Conservation (phyloP, 768 basidiomycete species). For the Sporobolomyces roseus region DNA sequence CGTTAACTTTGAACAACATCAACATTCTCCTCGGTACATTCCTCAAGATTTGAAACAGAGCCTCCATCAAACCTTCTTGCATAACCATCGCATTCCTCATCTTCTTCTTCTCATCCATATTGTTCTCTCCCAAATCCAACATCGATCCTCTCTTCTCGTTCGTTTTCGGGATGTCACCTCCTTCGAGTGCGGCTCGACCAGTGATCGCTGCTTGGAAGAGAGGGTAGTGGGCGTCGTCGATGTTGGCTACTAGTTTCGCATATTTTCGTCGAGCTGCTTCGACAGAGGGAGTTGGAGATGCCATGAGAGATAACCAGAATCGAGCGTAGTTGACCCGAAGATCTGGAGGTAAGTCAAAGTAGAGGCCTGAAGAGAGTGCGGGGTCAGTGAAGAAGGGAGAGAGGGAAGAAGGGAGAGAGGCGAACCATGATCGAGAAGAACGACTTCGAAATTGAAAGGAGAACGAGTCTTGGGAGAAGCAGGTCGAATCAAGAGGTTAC, state of each 20-base stretch:
- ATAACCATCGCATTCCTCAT: constrained; percentile 77
- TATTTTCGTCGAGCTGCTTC: constrained; percentile 73
- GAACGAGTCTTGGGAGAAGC: constrained; percentile 62
- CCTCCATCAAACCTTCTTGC: constrained; percentile 73
- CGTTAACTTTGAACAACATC: constrained; percentile 52
- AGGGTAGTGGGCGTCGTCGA: constrained; percentile 66
- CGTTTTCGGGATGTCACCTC: constrained; percentile 48
- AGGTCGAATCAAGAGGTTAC: constrained; percentile 85
- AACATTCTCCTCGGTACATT: constrained; percentile 66
- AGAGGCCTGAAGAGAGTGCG: constrained; percentile 54
- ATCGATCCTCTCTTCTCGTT: constrained; percentile 58
- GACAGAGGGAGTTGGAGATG: constrained; percentile 62
- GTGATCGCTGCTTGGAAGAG: constrained; percentile 94
- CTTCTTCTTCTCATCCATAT: constrained; percentile 70
- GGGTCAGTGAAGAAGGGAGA: background rate
- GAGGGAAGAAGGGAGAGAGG: background rate
- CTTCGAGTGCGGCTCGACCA: constrained; percentile 68
- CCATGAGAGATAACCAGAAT: constrained; percentile 80
- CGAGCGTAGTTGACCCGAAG: constrained; percentile 66
- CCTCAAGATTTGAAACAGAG: constrained; percentile 81
- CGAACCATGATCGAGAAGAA: constrained; percentile 79
- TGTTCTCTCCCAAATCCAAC: constrained; percentile 69
- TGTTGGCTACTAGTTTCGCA: constrained; percentile 84
- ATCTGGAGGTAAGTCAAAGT: constrained; percentile 79
- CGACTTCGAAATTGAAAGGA: constrained; percentile 93